Evolutionary conservation across 2,329 filamentous ascomycete genomes (phyloP).

Genomic region (Cytospora paraplurivora): DNA sequence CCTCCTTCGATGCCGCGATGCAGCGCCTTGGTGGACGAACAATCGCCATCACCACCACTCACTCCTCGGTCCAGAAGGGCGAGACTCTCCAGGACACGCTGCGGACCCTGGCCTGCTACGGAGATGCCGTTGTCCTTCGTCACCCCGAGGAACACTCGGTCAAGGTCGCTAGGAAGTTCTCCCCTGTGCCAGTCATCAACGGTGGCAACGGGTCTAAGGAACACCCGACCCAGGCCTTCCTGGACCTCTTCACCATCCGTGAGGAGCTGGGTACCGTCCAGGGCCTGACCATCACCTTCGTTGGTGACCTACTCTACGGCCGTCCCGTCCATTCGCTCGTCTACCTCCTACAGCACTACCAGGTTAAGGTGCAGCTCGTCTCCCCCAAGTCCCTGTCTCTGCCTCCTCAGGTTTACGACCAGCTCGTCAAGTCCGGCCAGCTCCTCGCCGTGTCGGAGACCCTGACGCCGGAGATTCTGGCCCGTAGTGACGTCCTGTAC

Average conservation of each 20-base stretch:
- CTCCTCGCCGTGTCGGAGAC: conserved; percentile 73
- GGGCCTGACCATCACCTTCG: conserved; percentile 93
- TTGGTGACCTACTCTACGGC: conserved; percentile 90
- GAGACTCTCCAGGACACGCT: conserved; percentile 93
- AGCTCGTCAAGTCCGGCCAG: conserved; percentile 73
- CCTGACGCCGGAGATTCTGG: conserved; percentile 84
- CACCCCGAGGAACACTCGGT: conserved; percentile 84
- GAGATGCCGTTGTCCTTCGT: conserved; percentile 92
- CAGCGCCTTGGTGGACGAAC: conserved; percentile 92
- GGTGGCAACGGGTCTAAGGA: conserved; percentile 94
- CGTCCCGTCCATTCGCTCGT: conserved; percentile 94
- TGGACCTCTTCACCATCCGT: conserved; percentile 97
- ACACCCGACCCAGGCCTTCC: conserved; percentile 95
- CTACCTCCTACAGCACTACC: conserved; percentile 93
- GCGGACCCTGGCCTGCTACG: conserved; percentile 90
- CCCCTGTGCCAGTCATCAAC: conserved; percentile 91
- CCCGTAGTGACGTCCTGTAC: conserved; percentile 88
- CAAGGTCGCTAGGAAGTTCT: conserved; percentile 81
- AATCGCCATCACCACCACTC: conserved; percentile 76
- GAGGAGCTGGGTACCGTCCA: conserved; percentile 96
- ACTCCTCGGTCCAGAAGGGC: conserved; percentile 91
- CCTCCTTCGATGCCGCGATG: conserved; percentile 97
- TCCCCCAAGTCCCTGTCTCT: conserved; percentile 78
- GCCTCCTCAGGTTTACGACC: conserved; percentile 71
- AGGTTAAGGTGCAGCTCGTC: conserved; percentile 90